These are phyloP conservation scores for Melocanna baccifera DNA, from an alignment of 176 grass and related monocot genomes.

Conservation along the genomic window DNA sequence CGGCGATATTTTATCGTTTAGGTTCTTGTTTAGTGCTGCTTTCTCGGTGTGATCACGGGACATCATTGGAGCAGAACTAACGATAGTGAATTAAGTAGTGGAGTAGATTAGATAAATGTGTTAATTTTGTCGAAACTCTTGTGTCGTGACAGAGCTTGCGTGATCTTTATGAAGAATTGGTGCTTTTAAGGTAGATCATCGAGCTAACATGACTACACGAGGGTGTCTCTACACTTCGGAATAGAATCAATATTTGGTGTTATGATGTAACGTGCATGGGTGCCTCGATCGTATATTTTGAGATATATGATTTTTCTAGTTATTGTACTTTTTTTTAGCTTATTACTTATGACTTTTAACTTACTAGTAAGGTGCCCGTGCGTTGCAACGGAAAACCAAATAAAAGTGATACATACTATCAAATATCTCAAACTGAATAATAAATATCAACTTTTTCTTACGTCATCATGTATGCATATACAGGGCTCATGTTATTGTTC, in stretches of 20 bases:
- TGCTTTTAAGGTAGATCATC: constrained; percentile 15
- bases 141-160: not conserved
- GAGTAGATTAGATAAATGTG: not conserved
- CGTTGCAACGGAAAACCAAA: too few relatives aligned
- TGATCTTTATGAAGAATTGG: not conserved
- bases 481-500: too few relatives aligned
- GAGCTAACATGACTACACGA: not conserved
- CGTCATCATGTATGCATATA: too few relatives aligned
- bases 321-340: too few relatives aligned
- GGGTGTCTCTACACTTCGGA: not conserved
- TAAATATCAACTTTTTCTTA: too few relatives aligned
- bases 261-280: not conserved
- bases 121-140: not conserved
- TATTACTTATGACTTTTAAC: too few relatives aligned
- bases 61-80: constrained; percentile 9
- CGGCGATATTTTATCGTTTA: not conserved
- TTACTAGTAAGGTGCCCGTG: too few relatives aligned
- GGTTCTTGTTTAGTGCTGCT: constrained; percentile 2
- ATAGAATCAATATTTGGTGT: not conserved
- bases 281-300: not conserved
- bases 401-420: too few relatives aligned
- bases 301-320: not conserved
- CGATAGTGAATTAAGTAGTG: not conserved
- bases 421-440: too few relatives aligned
- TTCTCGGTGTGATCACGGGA: not conserved